Percentiles rank a stretch among this genome's conserved stretches.
Conservation (phyloP, 371 early-diverging fungal genomes). For the Vittaforma corneae region DNA sequence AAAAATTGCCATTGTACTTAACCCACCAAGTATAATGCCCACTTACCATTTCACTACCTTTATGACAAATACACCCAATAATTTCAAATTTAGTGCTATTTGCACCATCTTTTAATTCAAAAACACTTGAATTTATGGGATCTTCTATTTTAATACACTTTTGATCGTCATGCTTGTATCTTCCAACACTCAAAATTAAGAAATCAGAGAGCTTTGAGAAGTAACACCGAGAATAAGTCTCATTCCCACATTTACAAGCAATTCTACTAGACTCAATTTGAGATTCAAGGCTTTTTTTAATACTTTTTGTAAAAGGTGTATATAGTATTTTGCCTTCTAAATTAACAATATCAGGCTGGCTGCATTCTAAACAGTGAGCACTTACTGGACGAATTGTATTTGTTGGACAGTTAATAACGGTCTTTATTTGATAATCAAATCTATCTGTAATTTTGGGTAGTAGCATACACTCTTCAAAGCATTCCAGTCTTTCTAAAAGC, state of each 20-base stretch:
- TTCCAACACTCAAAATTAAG: conserved; percentile 5
- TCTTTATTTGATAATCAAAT: conserved; percentile 31
- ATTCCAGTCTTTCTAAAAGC: conserved; percentile 27
- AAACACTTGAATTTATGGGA: neutral
- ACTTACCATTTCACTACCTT: conserved; percentile 16
- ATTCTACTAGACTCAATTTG: conserved; percentile 7
- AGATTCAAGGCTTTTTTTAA: conserved; percentile 23
- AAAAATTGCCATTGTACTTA: neutral
- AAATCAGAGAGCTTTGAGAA: neutral
- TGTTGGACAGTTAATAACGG: conserved; percentile 9
- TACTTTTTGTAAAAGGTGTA: conserved; percentile 10
- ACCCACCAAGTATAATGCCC: conserved; percentile 50
- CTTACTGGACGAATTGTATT: no score
- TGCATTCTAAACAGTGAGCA: no score
- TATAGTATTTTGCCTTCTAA: conserved; percentile 4
- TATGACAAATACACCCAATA: conserved; percentile 26
- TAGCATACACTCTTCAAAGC: conserved; percentile 34
- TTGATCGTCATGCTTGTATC: conserved; percentile 4
- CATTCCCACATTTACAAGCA: neutral
- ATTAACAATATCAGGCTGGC: neutral
- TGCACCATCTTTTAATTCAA: neutral
- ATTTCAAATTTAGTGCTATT: neutral
- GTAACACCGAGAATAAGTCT: neutral
- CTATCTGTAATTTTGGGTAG: conserved; percentile 16
- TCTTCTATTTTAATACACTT: neutral